Conservation (phyloP, 352 stramenopile species). For the Globisporangium nunn region DNA sequence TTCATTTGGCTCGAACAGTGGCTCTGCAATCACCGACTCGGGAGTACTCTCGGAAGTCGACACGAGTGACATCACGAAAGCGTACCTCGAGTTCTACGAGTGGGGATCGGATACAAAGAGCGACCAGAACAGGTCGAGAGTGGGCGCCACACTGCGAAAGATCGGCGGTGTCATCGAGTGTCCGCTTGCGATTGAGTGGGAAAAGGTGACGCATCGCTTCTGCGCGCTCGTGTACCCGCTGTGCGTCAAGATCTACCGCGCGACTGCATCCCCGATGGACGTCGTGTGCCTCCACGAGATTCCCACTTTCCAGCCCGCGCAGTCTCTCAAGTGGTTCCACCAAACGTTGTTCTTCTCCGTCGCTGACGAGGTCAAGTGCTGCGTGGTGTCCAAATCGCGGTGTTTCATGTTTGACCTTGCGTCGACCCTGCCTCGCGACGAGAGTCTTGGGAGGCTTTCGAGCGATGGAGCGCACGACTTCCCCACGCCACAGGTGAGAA, state of each 20-base stretch:
- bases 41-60: slow-evolving; percentile 5
- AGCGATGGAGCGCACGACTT: slow-evolving; percentile 31
- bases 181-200: slow-evolving; percentile 58
- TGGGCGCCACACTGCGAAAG: slow-evolving; percentile 15
- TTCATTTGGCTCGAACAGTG: slow-evolving; percentile 15
- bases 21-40: slow-evolving; percentile 9
- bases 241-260: slow-evolving; percentile 42
- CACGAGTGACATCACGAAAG: slow-evolving; percentile 43
- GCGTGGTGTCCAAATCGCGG: slow-evolving; percentile 45
- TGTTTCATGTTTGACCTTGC: slow-evolving; percentile 62
- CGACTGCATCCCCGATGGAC: slow-evolving; percentile 17
- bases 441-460: not conserved
- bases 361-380: slow-evolving; percentile 57
- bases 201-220: slow-evolving; percentile 32
- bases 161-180: slow-evolving; percentile 35
- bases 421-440: slow-evolving; percentile 17
- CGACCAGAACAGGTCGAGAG: slow-evolving; percentile 5
- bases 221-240: slow-evolving; percentile 52
- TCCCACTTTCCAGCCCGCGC: slow-evolving; percentile 21
- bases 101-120: slow-evolving; percentile 25
- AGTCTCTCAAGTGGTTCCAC: slow-evolving; percentile 56
- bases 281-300: slow-evolving; percentile 53
- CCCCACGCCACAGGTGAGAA: slow-evolving; percentile 32
- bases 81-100: slow-evolving; percentile 69
- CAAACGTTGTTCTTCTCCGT: slow-evolving; percentile 64